Evolutionary conservation across 805 yeast species (phyloP), one percentile per base, ranked within the genome.

Genomic region (Cyberlindnera maritima): DNA sequence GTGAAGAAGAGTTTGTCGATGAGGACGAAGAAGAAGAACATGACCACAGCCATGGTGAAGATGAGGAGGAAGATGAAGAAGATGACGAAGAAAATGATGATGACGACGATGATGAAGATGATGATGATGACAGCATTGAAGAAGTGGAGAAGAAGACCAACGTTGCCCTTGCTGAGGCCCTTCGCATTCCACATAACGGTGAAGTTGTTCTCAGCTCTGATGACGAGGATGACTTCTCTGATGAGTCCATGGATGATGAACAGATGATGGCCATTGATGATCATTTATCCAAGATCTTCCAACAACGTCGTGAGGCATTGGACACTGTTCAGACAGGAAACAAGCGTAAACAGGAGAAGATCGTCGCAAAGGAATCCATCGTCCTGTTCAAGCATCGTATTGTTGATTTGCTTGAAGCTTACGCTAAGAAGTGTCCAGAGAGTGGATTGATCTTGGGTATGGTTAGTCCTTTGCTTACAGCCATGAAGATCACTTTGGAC

Each of bases 241-340:
- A 83, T 43, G 96, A 87, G 55, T 82, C 92, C 0, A 88, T 90
- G 95, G 96, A 91, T 50, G 97, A 91, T 65, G 97, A 91, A 58
- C 90, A 90, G 63, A 92, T 92, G 98, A 81, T 90, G 83, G 95
- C 91, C 18, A 77, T 92, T 57, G 98, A 92, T 62, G 86, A 76
- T 19, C 94, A 89, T 50, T 70, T 92, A 26, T 79, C 97, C 0
- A 76, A 76, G 44, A 92, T 92, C 46, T 92, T 92, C 75, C 80
- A 85, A 59, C 92, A 89, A 58, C 79, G 97, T 57, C 80, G 82
- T 55, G 81, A 79, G 50, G 85, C 87, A 0, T 64, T 88, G 44
- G 66, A 79, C 10, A 69, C 70, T 28, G 67, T 77, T 3, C 60
- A 68, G n/a, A 76, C 76, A 6, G 90, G 90, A 29, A 85, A 74